Evolutionary conservation across 805 yeast genomes (phyloP), one percentile per base, ranked within the genome.

Genomic region (Pichia sporocuriosa): DNA sequence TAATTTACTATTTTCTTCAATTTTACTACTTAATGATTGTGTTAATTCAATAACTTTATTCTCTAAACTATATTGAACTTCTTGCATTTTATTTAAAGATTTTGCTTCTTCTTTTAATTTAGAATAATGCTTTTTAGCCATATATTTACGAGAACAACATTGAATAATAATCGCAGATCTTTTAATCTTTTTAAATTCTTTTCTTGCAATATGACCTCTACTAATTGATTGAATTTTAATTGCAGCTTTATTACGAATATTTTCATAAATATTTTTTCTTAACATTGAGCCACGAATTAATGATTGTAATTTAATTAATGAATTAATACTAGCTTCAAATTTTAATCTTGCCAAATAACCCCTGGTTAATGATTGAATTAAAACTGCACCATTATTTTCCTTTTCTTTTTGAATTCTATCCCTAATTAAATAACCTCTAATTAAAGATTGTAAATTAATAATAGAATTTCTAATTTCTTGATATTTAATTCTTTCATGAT

Each of bases 21-120:
- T 81, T 60, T 86, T 84, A 28, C 79, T 65, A 0, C 95, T 77
- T 46, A 90, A 70, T 11, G 82, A 75, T 57, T 90, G 94, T 4
- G 97, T 90, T 52, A 93, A 75, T 63, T 89, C 95, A 50, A 93
- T 88, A n/a, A 94, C 97, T 70, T 94, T 93, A 65, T 93, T 93
- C 63, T 93, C 99, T 55, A 94, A 74, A 60, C 84, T 79, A 66
- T 87, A 93, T 55, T 95, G 88, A 30, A 86, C 95, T 61, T 90
- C 96, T 63, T 86, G 79, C 68, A 86, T 74, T 58, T 83, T 94
- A 59, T 82, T 81, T 34, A 87, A 95, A 13, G 96, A 86, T 59
- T 86, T 86, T 24, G 97, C 96, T 50, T 93, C 97, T n/a, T 72
- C 73, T 59, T 78, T 84, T 61, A 87, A 69, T 43, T 69, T 64